phyloP scores from a whole-genome alignment of 495 filamentous ascomycete genomes.

The Copromyces sp. region DNA sequence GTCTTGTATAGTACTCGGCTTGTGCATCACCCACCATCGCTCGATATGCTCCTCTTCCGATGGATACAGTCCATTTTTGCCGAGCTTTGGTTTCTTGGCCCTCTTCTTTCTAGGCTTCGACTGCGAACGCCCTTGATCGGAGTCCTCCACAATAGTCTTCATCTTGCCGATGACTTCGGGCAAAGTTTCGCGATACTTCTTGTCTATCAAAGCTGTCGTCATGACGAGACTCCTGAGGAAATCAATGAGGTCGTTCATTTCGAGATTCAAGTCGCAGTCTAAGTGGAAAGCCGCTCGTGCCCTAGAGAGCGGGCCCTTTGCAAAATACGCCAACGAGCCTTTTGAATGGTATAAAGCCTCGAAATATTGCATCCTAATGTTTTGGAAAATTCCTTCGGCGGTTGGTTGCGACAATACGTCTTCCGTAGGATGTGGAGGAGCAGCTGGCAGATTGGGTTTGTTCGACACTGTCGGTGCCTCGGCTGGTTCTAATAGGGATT shows the following conservation, averaged over 20 bases:
- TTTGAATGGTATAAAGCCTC: constrained; percentile 88
- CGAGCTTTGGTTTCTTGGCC: constrained; percentile 57
- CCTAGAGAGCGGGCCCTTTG: constrained; percentile 88
- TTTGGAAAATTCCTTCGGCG: constrained; percentile 55
- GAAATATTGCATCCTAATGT: constrained; percentile 66
- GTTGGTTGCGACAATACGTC: constrained; percentile 36
- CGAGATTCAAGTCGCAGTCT: constrained; percentile 41
- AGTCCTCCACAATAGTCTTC: constrained; percentile 43
- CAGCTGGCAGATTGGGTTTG: neutral
- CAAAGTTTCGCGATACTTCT: constrained; percentile 74
- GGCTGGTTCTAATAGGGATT: neutral
- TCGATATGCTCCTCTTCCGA: constrained; percentile 64
- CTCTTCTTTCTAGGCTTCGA: constrained; percentile 47
- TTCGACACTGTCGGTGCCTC: constrained; percentile 2
- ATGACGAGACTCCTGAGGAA: constrained; percentile 66
- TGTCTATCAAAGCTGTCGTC: constrained; percentile 66
- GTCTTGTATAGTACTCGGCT: constrained; percentile 22
- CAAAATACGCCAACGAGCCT: constrained; percentile 92
- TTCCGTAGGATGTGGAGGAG: constrained; percentile 3
- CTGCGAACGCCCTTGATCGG: constrained; percentile 44
- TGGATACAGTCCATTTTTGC: constrained; percentile 68
- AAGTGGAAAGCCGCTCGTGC: constrained; percentile 67
- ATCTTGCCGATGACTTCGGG: constrained; percentile 56
- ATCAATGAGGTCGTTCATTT: constrained; percentile 48
- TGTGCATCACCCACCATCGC: constrained; percentile 64